Base-by-base conservation (phyloP, 129 eudicot species). In the Pulicaria dysenterica region DNA sequence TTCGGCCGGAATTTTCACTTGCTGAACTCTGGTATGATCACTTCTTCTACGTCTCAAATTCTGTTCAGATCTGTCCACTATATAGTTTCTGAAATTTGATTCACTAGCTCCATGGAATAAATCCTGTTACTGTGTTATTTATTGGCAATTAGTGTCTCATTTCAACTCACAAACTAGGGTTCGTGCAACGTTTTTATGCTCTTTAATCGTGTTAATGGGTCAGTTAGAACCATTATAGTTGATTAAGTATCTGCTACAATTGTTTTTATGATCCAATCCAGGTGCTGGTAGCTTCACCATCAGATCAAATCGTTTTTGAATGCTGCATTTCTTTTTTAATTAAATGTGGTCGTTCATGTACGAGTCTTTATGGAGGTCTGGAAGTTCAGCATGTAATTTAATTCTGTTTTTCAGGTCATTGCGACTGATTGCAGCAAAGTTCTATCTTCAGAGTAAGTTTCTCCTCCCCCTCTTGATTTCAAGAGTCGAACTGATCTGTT, bases 1-100 rank as follows among this genome's bases (percentile, higher is more conserved):
- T 69, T 73, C 34, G 16, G 51, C 68, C 74, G 80, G 80, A 76
- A 76, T 36, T 45, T 47, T 48, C 68, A 47, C 14, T 42, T 49
- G 71, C 12, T 40, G 50, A 62, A 49, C 41, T 50, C 36, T 51
- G 58, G 73, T 68, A 14, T 43, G 46, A 58, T 72, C 67, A 58
- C 76, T 58, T 58, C 55, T 42, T 56, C 65, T 24, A 42, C 60
- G 24, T 55, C 34, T 72, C 68, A 57, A 58, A 45, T 8, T 19
- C 54, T 5, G 4, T 50, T 41, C 72, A 64, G 72, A 74, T 74
- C 79, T 53, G 79, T 51, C 16, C 9, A 36, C 66, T 11, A 39
- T 31, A 10, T 57, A 46, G 72, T n/a, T 17, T 64, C 5, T 41
- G 34, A 8, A 38, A 6, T 62, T 51, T 13, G 43, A 60, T 51